Percentiles rank a stretch among this genome's conserved stretches.
Evolutionary conservation across 495 filamentous ascomycete species (phyloP).

Genomic region (Aspergillus biplanus): DNA sequence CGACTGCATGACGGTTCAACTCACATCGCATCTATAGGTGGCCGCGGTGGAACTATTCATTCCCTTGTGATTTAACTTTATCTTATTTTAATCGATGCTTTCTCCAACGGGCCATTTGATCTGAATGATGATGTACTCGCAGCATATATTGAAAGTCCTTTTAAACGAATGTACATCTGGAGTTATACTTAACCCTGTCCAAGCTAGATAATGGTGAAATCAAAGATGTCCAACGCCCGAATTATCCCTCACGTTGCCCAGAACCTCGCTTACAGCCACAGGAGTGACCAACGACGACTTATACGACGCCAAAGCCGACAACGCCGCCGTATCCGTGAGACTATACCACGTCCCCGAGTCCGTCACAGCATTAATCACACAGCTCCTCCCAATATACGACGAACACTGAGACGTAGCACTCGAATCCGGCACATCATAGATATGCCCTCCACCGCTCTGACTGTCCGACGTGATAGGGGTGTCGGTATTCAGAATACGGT

Average conservation of each 20-base stretch:
- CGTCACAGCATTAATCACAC: neutral
- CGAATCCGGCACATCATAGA: neutral
- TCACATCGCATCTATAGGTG: no score
- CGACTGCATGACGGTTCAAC: no score
- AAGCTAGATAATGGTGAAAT: no score
- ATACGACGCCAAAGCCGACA: neutral
- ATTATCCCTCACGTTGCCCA: neutral
- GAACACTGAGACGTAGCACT: neutral
- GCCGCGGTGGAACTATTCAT: no score
- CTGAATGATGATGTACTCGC: no score
- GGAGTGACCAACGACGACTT: neutral
- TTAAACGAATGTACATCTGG: no score
- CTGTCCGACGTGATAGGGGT: neutral
- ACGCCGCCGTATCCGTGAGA: neutral
- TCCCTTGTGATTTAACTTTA: no score
- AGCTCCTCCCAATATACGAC: neutral
- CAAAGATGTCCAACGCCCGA: neutral
- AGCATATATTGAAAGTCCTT: no score
- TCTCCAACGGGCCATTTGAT: no score
- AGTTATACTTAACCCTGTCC: no score
- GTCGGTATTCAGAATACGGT: neutral
- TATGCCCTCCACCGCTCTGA: neutral
- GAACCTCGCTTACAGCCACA: neutral
- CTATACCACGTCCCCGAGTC: neutral
- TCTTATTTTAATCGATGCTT: no score